Conservation (phyloP, 139 green algal species). For the Haematococcus sp. region DNA sequence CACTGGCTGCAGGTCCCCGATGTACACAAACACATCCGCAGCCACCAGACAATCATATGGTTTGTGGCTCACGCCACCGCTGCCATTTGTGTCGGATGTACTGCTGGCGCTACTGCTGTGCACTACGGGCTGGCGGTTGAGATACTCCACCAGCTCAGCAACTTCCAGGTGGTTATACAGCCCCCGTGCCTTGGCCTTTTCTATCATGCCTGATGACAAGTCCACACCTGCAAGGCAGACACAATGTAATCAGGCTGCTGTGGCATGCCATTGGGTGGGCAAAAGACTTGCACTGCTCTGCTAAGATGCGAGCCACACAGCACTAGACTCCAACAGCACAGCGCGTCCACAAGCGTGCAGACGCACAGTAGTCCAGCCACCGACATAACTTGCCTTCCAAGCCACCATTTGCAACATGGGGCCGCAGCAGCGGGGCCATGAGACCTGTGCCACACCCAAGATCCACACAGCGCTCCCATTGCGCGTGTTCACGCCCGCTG, state of each 20-base stretch:
- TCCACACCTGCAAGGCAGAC: no score
- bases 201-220: conserved; percentile 53
- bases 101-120: no score
- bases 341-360: no score
- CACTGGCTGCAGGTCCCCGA: conserved; percentile 50
- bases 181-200: conserved; percentile 19
- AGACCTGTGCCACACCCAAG: conserved; percentile 64
- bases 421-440: conserved; percentile 54
- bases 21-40: conserved; percentile 66
- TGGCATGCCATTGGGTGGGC: no score
- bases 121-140: conserved; percentile 10
- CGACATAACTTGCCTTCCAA: no score
- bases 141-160: conserved; percentile 43
- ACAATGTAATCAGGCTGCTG: no score
- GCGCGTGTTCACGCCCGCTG: not conserved
- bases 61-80: not conserved
- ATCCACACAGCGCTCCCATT: conserved; percentile 34
- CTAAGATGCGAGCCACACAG: no score
- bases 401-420: conserved; percentile 1
- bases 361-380: no score
- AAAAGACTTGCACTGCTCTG: no score
- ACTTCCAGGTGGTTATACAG: conserved; percentile 29
- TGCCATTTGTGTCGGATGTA: no score
- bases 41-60: conserved; percentile 52
- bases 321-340: no score